Percentiles rank a stretch among this genome's conserved stretches.
Evolutionary conservation across 2,329 filamentous ascomycete species (phyloP).

Genomic region (Xylaria multiplex): DNA sequence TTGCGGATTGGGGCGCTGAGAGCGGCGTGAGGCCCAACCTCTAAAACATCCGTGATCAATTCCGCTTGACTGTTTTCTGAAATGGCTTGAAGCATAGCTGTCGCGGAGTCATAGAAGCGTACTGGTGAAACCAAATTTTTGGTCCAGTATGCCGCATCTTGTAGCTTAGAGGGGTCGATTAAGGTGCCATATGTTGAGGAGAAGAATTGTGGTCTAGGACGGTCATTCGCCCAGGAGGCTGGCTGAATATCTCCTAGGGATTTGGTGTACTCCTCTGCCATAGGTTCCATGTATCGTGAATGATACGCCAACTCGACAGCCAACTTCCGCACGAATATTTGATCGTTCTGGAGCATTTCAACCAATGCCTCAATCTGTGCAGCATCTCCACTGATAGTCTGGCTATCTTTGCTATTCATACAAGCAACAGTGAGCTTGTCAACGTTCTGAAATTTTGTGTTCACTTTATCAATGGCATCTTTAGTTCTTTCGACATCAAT

Average conservation of each 20-base stretch:
- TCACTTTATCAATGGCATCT: conserved; percentile 22
- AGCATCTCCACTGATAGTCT: conserved; percentile 41
- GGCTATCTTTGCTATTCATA: conserved; percentile 38
- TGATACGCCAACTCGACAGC: conserved; percentile 41
- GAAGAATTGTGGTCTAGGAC: conserved; percentile 15
- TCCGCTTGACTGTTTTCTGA: not conserved
- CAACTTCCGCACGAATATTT: conserved; percentile 37
- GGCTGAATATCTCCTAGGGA: conserved; percentile 18
- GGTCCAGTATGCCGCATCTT: conserved; percentile 49
- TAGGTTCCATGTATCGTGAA: conserved; percentile 48
- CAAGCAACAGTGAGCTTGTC: conserved; percentile 25
- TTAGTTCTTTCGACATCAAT: conserved; percentile 20
- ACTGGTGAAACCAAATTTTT: conserved; percentile 35
- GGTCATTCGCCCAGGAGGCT: not conserved
- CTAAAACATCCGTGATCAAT: conserved; percentile 31
- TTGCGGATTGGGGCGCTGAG: conserved; percentile 45
- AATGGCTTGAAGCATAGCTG: conserved; percentile 11
- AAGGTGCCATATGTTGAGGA: conserved; percentile 22
- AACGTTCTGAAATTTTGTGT: conserved; percentile 5
- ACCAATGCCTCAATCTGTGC: conserved; percentile 32
- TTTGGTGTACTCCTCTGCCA: conserved; percentile 43
- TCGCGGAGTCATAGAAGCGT: conserved; percentile 27
- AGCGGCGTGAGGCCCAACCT: conserved; percentile 47
- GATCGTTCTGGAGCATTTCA: conserved; percentile 17
- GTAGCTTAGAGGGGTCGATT: conserved; percentile 21